A percentile compares a stretch with the other conserved stretches of the same genome.
These are phyloP conservation scores for Macrocystidia cucumis DNA, from an alignment of 1,284 basidiomycete species.

Conservation along the genomic window DNA sequence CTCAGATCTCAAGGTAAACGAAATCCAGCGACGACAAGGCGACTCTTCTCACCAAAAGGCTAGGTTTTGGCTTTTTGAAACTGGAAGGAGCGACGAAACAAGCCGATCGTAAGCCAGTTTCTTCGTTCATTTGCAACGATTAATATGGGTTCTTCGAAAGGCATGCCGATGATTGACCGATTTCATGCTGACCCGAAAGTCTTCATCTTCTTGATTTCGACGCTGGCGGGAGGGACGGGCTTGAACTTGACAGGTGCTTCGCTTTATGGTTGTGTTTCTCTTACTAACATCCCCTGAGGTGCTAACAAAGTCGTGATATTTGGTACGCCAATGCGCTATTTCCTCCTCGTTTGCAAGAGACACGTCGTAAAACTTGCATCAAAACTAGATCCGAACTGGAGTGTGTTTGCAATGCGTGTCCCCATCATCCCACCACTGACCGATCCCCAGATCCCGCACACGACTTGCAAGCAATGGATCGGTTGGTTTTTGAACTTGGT, in stretches of 20 bases:
- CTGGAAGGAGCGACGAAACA: slow-evolving; percentile 70
- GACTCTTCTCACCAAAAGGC: background rate
- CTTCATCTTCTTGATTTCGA: slow-evolving; percentile 77
- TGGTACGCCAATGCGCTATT: slow-evolving; percentile 45
- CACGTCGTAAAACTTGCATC: slow-evolving; percentile 5
- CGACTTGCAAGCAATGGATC: slow-evolving; percentile 84
- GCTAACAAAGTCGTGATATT: slow-evolving; percentile 87
- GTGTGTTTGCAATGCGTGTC: slow-evolving; percentile 25
- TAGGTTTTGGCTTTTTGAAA: slow-evolving; percentile 59
- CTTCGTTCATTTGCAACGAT: too few species aligned
- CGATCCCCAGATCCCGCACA: slow-evolving; percentile 65
- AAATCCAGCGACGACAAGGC: background rate
- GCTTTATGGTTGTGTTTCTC: background rate
- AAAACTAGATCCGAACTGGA: slow-evolving; percentile 78
- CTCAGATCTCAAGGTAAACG: slow-evolving; percentile 43
- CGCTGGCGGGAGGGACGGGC: slow-evolving; percentile 70
- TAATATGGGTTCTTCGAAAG: too few species aligned
- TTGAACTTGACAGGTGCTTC: slow-evolving; percentile 53
- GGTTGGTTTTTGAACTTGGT: slow-evolving; percentile 21
- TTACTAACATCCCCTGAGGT: slow-evolving; percentile 18
- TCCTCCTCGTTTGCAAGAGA: slow-evolving; percentile 1
- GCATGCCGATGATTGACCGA: slow-evolving; percentile 75
- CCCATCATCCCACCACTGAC: background rate
- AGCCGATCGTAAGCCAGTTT: slow-evolving; percentile 45
- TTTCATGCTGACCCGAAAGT: slow-evolving; percentile 72